Base-by-base conservation (phyloP, 306 rosid genomes). In the Chamaecrista fasciculata region DNA sequence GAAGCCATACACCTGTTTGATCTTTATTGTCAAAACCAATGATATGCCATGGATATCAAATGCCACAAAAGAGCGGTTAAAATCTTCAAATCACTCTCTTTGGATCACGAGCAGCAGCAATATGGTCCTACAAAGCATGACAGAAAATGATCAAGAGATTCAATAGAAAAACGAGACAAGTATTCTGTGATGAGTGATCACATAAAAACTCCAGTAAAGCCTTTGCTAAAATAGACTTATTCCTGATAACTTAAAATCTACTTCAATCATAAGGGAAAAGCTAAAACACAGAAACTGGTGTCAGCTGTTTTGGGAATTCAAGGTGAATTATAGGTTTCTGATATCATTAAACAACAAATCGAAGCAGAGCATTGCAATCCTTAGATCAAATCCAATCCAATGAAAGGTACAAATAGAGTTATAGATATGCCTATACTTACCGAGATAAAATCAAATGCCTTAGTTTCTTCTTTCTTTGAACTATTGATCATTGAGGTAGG, bases 401-500 rank as follows among this genome's bases (percentile, higher is more conserved):
- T 6, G 55, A 20, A 57, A 75, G 34, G 48, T 49, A 56, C 11
- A 33, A 10, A 19, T 29, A 20, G 48, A 57, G 43, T 46, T n/a
- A n/a, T n/a, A 23, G 36, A 47, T 39, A 33, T 36, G 49, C 77
- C 65, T 36, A 39, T n/a, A 84, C 98, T 84, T 80, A 93, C 98
- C 9, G 98, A 90, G 82, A 93, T 93, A 80, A 93, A 90, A 83
- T 93, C 98, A 78, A 93, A 93, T 0, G 98, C 98, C 66, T 82
- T 88, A 23, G 84, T 87, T 1, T 93, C 98, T 76, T 90, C 97
- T 79, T 89, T 92, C 88, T 86, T 93, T 55, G 97, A 73, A 83
- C 70, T 79, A 68, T 83, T 93, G 78, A 80, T 57, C 78, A 78
- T 37, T 66, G 96, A 66, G 74, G 46, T 80, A 58, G 88, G 83